Evolutionary conservation across 306 rosid genomes (phyloP), one percentile per base, ranked within the genome.

Genomic region (Gillenia trifoliata): DNA sequence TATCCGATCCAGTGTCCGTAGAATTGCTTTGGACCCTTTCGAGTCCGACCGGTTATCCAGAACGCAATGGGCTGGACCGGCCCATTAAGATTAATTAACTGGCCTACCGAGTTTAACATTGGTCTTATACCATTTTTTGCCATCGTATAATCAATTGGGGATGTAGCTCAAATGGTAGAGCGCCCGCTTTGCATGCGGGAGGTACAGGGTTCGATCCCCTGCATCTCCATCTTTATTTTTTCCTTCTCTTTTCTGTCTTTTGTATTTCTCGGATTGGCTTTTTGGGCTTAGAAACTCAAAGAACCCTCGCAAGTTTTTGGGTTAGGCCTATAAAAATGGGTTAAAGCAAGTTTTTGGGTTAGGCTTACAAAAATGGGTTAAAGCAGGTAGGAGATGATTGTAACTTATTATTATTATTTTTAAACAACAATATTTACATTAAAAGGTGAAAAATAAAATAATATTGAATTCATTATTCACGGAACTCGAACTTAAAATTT

Each of bases 81-180:
- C 16, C 52, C 54, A 54, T 33, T 70, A 20, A 5, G 0, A 22
- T 66, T 56, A 0, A 0, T 0, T 3, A 10, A 0, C 23, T 17
- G 12, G 59, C 59, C 59, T n/a, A 8, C 25, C 26, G 0, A 52
- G 4, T 19, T 3, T 52, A 0, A n/a, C 20, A 3, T 2, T 3
- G 0, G 5, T 19, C 4, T 20, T 4, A 15, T 6, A 7, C 0
- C 0, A 0, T 0, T 4, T 0, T 3, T 5, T 41, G 0, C 0
- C 0, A 0, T 0, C 1, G 1, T 0, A 0, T 0, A 0, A 3
- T 15, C 22, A 26, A 11, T 0, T 0, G 88, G 88, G 91, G 85
- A 84, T 86, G 87, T 85, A 85, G 91, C 91, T 83, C 86, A 88
- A 85, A 81, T 88, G 91, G 91, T 85, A 83, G 86, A 85, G 91